Base-by-base conservation (phyloP, 495 filamentous ascomycete species). In the Aspergillus conjunctus region DNA sequence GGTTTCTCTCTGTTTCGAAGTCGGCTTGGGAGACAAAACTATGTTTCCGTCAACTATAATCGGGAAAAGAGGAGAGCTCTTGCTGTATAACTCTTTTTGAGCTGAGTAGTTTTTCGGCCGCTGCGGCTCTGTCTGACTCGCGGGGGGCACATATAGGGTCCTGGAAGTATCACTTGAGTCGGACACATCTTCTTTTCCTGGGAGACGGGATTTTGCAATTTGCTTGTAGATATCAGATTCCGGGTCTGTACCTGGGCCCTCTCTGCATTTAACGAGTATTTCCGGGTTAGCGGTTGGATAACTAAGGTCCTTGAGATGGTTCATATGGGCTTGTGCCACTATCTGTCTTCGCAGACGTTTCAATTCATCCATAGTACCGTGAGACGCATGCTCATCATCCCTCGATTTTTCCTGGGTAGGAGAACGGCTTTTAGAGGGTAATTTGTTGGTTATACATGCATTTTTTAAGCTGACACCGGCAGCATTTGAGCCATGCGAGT, bases 211-310 rank as follows among this genome's bases (percentile, higher is more conserved):
- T 12, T 49, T 54, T 20, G 45, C 56, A n/a, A 69, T 52, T 7
- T 60, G 21, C 11, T 59, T 30, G 37, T 64, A 72, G 3, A 62
- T 31, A 7, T 54, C 33, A 0, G 67, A 67, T 2, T 53, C 30
- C 5, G 52, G 65, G 44, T 72, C 61, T 0, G 55, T 66, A 10
- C 67, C 70, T 9, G 63, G 62, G 14, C 70, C 70, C 11, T 62
- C 51, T 61, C 70, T 63, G 43, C 63, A 66, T 10, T 41, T 64
- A 6, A 44, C 45, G 18, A 72, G 60, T 9, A 51, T 10, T 26
- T 68, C 62, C 5, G 67, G 67, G 46, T 60, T 61, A 7, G 63
- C 59, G 11, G 51, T 54, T 9, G 46, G 43, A 6, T 44, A 22
- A 8, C 61, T 59, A 10, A 37, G 18, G 17, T 64, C 49, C 3